These are phyloP conservation scores for Barnettozyma sucrosica DNA, from an alignment of 805 yeast species.

Conservation along the genomic window DNA sequence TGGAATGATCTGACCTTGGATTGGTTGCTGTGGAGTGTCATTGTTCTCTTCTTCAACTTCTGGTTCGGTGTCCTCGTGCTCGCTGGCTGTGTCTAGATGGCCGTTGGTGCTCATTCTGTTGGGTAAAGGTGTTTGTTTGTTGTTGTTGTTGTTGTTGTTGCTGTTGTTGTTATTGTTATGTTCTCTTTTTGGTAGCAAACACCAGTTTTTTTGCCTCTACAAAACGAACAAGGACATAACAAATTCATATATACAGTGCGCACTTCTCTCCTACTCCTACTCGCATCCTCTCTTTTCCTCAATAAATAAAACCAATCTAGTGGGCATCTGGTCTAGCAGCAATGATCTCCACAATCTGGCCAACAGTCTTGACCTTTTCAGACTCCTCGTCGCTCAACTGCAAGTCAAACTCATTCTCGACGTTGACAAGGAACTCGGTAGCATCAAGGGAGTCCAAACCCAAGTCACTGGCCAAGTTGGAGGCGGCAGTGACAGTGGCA, in stretches of 20 bases:
- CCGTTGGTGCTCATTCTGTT: constrained; percentile 2
- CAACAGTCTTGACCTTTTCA: constrained; percentile 88
- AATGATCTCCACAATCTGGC: constrained; percentile 88
- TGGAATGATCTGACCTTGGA: constrained; percentile 25
- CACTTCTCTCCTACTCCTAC: background rate
- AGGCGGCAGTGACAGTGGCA: constrained; percentile 33
- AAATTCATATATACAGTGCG: background rate
- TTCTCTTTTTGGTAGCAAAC: too few relatives aligned
- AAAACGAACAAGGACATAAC: background rate
- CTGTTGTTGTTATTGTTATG: too few relatives aligned
- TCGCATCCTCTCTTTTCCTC: background rate
- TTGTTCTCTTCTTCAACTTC: constrained; percentile 12
- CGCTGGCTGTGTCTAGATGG: constrained; percentile 17
- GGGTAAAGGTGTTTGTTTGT: background rate
- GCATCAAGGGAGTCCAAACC: constrained; percentile 93
- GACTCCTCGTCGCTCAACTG: constrained; percentile 88
- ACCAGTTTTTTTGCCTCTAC: background rate
- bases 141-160: background rate
- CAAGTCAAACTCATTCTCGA: constrained; percentile 87
- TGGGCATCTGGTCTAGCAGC: constrained; percentile 52
- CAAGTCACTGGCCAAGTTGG: constrained; percentile 47
- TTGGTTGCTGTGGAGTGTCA: constrained; percentile 4
- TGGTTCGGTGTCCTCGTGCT: constrained; percentile 19
- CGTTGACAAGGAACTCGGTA: constrained; percentile 92
- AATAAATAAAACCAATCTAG: constrained; percentile 1